Conservation (phyloP, 768 basidiomycete genomes). For the Hygrocybe coccinea region DNA sequence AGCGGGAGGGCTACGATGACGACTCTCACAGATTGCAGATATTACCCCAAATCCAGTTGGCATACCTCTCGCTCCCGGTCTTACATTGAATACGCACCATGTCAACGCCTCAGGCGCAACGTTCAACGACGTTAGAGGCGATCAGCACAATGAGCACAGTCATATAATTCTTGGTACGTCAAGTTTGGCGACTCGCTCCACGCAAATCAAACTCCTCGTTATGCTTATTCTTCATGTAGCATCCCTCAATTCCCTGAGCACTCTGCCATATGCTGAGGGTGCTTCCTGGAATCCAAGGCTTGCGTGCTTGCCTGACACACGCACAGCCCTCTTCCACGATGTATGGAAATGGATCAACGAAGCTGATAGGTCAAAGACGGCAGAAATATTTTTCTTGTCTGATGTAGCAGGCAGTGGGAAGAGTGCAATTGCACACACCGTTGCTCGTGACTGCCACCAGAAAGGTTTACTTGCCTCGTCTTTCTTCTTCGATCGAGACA, state of each 20-base stretch:
- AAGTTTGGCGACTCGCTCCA: too few relatives aligned
- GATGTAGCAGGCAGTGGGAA: slow-evolving; percentile 22
- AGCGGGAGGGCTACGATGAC: too few relatives aligned
- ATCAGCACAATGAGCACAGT: not conserved
- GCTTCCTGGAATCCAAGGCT: slow-evolving; percentile 9
- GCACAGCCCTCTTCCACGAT: slow-evolving; percentile 6
- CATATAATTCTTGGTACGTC: too few relatives aligned
- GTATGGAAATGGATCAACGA: slow-evolving; percentile 13
- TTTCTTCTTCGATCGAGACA: slow-evolving; percentile 12
- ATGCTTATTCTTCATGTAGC: too few relatives aligned
- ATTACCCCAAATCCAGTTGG: too few relatives aligned
- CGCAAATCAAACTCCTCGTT: too few relatives aligned
- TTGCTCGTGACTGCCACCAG: slow-evolving; percentile 15
- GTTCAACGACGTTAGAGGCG: too few relatives aligned
- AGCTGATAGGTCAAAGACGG: not conserved
- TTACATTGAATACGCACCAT: too few relatives aligned
- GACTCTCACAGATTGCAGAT: too few relatives aligned
- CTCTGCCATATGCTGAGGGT: slow-evolving; percentile 10
- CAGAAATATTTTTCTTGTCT: slow-evolving; percentile 15
- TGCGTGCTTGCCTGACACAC: slow-evolving; percentile 11
- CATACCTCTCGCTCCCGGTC: not conserved
- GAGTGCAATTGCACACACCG: slow-evolving; percentile 18
- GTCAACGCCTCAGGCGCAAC: too few relatives aligned
- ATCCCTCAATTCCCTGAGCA: not conserved
- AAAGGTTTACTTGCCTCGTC: slow-evolving; percentile 15